Base-by-base conservation (phyloP, 371 early-diverging fungal species). In the Mucor mucedo region DNA sequence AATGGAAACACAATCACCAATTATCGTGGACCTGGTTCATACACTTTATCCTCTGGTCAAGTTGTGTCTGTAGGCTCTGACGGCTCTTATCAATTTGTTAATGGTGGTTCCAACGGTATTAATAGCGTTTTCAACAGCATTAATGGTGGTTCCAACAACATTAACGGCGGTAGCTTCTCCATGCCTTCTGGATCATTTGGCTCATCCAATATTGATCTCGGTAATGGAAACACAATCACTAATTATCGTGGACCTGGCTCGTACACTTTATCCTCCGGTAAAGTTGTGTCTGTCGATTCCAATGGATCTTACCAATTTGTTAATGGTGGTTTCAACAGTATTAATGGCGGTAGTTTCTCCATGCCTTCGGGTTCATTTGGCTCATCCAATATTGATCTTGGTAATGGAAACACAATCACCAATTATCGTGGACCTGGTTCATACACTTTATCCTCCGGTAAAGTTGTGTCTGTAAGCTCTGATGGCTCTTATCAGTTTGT, bases 211-310 rank as follows among this genome's bases (percentile, higher is more conserved):
- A 8, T 35, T 35, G 35, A 35, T 33, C 33, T 48, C 14, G 39
- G 48, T 2, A 30, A 13, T 3, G 55, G 39, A n/a, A 14, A 14
- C n/a, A 13, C 55, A 4, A 35, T 60, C 3, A 10, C 52, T 32
- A 39, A 47, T 11, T 62, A 38, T 27, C 16, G 28, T n/a, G 62
- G 62, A 14, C 47, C 55, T 28, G 62, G 62, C 9, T 28, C 38
- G 9, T 62, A 62, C 10, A 48, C 62, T 8, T 28, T 60, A 41
- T 44, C 47, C 29, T n/a, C 41, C 7, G 39, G 29, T 27, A 42
- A 52, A 32, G 47, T 54, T n/a, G 47, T 40, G 2, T 55, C 55
- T 10, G 35, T 62, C 5, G 38, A 8, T 35, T 4, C 35, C 1
- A 35, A 35, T 1, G 35, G 30, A 2, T 9, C 10, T 8, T 28